Conservation (phyloP, 352 stramenopile species). For the Phytopythium boreale region DNA sequence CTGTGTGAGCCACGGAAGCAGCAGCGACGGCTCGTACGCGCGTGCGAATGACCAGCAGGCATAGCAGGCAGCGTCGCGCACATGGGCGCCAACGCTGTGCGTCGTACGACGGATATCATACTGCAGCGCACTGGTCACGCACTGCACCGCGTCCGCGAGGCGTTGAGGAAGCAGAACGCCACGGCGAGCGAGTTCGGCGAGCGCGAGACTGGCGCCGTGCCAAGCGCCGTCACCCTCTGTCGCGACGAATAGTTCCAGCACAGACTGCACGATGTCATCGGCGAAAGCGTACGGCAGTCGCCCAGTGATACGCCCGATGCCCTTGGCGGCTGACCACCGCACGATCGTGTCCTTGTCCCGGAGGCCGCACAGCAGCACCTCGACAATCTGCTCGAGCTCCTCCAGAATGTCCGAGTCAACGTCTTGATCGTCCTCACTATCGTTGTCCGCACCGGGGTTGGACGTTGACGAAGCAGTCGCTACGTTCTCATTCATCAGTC, state of each 20-base stretch:
- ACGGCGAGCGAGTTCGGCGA: conserved; percentile 94
- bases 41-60: conserved; percentile 97
- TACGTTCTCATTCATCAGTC: conserved; percentile 10
- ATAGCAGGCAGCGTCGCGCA: conserved; percentile 98
- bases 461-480: background rate
- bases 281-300: conserved; percentile 93
- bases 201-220: conserved; percentile 96
- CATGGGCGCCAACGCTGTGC: conserved; percentile 95
- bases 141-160: conserved; percentile 90
- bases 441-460: background rate
- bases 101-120: conserved; percentile 96
- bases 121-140: conserved; percentile 88
- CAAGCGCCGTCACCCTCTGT: conserved; percentile 92
- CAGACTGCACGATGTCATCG: conserved; percentile 96
- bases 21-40: conserved; percentile 90
- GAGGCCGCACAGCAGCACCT: conserved; percentile 85
- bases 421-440: conserved; percentile 32
- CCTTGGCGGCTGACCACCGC: conserved; percentile 99
- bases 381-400: conserved; percentile 97
- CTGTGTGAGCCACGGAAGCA: conserved; percentile 87
- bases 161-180: conserved; percentile 94
- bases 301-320: conserved; percentile 95
- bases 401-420: conserved; percentile 87
- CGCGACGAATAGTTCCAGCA: conserved; percentile 93
- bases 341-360: conserved; percentile 96